Evolutionary conservation across 1,139 yeast species (phyloP), one percentile per base, ranked within the genome.

Genomic region (Eremothecium cymbalariae): DNA sequence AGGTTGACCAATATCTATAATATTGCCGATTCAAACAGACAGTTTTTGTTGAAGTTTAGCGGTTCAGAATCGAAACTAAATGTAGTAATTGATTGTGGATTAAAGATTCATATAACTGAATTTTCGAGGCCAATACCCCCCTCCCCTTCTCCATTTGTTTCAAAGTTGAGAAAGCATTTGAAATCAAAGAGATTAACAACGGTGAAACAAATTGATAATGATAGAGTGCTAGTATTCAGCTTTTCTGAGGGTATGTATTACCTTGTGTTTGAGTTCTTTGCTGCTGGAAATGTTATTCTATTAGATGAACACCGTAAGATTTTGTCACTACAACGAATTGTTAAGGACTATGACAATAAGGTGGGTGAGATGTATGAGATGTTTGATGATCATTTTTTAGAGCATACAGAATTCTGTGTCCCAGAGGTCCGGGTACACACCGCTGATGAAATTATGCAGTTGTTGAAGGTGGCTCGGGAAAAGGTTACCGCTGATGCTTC

Each of bases 221-320:
- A 86, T 53, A 70, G 98, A 53, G 74, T 85, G 14, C 64, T 84
- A 36, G 94, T 85, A 0, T 57, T 90, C 33, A 76, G 83, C 39
- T 88, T 90, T 58, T 74, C 86, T 34, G 94, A 84, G 47, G 93
- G 94, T 6, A 55, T 74, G 37, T 83, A 63, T 57, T 80, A 82
- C 50, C 64, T 88, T 45, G 95, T 84, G 0, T 61, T 90, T 41
- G 98, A 90, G 54, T 88, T 90, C 49, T 88, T 86, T 63, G 84
- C 95, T 53, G 95, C 95, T 2, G 98, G 98, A 23, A 90, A 90
- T 52, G 74, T 90, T 40, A 64, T 90, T 19, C 64, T 90, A 16
- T 65, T 88, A 44, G 94, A 88, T 53, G 70, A 74, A 23, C 69
- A 78, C 19, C 60, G 66, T 45, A 77, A 72, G 51, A 86, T 86